These are phyloP conservation scores for Fusarium sp. DNA, from an alignment of 2,329 filamentous ascomycete genomes.

Conservation along the genomic window DNA sequence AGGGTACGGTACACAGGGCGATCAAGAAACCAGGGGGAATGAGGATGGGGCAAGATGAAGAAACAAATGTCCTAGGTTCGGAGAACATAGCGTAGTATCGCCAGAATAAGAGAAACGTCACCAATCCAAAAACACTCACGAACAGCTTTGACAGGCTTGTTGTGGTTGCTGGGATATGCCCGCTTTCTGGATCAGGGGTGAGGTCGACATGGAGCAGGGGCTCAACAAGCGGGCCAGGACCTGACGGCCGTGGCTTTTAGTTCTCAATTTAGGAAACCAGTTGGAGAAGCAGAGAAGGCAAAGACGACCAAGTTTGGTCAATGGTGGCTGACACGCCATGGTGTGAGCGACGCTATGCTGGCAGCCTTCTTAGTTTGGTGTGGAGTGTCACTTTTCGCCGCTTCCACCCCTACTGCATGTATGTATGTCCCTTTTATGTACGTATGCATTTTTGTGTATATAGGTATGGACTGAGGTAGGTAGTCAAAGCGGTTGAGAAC, in stretches of 20 bases:
- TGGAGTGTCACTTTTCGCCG: conserved; percentile 31
- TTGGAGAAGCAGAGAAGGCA: conserved; percentile 28
- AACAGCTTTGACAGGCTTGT: conserved; percentile 44
- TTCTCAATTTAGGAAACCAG: conserved; percentile 46
- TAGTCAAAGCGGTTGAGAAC: conserved; percentile 43
- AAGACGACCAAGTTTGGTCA: conserved; percentile 19
- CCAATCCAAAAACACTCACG: conserved; percentile 37
- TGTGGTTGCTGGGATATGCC: conserved; percentile 44
- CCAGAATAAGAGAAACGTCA: conserved; percentile 45
- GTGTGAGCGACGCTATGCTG: conserved; percentile 20
- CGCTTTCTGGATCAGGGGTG: conserved; percentile 41
- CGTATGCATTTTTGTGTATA: conserved; percentile 4
- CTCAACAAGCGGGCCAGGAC: conserved; percentile 41
- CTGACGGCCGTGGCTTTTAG: conserved; percentile 36
- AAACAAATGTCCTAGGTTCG: conserved; percentile 44
- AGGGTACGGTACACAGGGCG: conserved; percentile 46
- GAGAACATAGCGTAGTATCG: conserved; percentile 38
- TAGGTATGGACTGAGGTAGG: conserved; percentile 8
- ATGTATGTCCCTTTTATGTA: conserved; percentile 28
- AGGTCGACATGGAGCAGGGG: conserved; percentile 42
- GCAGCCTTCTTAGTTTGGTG: conserved; percentile 31
- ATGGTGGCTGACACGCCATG: conserved; percentile 38
- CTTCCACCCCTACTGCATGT: conserved; percentile 25
- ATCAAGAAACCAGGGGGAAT: conserved; percentile 45
- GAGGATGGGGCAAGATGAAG: conserved; percentile 42